phyloP scores from a whole-genome alignment of 495 filamentous ascomycete species.

The Halenospora varia region DNA sequence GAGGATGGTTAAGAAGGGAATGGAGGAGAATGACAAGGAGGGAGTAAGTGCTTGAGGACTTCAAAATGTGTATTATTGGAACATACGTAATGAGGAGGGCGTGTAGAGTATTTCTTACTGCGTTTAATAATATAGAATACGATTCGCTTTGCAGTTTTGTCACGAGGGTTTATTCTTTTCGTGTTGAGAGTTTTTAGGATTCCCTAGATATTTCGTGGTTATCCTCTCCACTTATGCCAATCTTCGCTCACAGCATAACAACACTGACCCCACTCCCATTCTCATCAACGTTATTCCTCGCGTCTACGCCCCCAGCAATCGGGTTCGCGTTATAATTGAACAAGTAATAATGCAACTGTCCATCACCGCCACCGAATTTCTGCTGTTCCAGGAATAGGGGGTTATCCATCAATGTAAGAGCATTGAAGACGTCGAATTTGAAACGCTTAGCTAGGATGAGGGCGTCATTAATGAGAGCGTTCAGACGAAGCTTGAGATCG shows the following conservation, averaged over 20 bases:
- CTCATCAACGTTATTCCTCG: slow-evolving; percentile 67
- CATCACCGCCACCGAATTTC: slow-evolving; percentile 91
- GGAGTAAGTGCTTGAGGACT: neutral
- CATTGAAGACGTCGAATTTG: slow-evolving; percentile 96
- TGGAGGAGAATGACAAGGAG: slow-evolving; percentile 5
- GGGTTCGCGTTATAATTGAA: slow-evolving; percentile 90
- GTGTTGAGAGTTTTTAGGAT: no score
- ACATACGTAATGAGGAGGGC: neutral
- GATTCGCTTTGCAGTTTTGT: neutral
- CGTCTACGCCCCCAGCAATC: slow-evolving; percentile 78
- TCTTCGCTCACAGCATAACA: slow-evolving; percentile 61
- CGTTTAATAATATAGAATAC: neutral
- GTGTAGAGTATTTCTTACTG: neutral
- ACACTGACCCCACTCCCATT: slow-evolving; percentile 83
- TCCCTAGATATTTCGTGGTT: no score
- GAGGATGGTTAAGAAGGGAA: slow-evolving; percentile 12
- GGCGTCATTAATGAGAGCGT: slow-evolving; percentile 75
- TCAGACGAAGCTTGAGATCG: slow-evolving; percentile 67
- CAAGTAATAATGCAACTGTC: slow-evolving; percentile 90
- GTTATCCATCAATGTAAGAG: slow-evolving; percentile 89
- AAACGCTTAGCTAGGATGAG: slow-evolving; percentile 82
- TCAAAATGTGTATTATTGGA: neutral
- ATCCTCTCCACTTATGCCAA: neutral
- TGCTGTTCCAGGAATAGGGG: slow-evolving; percentile 85
- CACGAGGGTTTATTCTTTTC: neutral